Evolutionary conservation across 306 rosid species (phyloP), one percentile per base, ranked within the genome.

Genomic region (Elaeagnus macrophylla): DNA sequence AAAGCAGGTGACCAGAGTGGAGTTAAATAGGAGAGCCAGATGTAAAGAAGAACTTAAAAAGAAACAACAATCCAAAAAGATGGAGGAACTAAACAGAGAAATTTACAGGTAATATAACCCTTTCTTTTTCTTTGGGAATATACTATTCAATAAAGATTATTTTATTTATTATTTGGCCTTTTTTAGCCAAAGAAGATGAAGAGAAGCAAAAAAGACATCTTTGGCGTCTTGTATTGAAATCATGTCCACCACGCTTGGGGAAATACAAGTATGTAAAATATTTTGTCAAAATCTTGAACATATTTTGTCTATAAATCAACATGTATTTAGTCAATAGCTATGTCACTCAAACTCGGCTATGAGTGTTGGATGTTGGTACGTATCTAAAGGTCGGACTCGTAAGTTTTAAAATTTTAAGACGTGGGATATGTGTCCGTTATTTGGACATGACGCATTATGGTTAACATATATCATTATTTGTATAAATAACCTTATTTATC

Each of bases 231-330:
- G 79, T 77, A 73, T 68, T 83, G 13, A 87, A 82, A 64, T 12
- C 81, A 45, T 60, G 81, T 48, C 99, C 96, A 32, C 89, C 96
- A 6, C 88, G 96, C 51, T 39, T 87, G 69, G 99, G 99, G 53
- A 93, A 71, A 72, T 72, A 87, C 85, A 93, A 82, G 99, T 87
- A 77, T 63, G 85, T 55, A 55, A n/a, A 19, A 16, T 47, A 16
- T 48, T 49, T 25, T 48, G 12, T 19, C 13, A 10, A 38, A 54
- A 16, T 10, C 49, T 48, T 5, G 0, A 18, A 20, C 49, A 48
- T n/a, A 5, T 13, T 45, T 37, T 17, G 12, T 37, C 4, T 7
- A 59, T 40, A 15, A 59, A 59, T 41, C 37, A 18, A 10, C 12
- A 6, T 45, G 12, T 53, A 53, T 16, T 7, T 13, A n/a, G 39